A percentile compares a stretch with the other conserved stretches of the same genome.
Evolutionary conservation across 1,139 yeast species (phyloP).

Genomic region (Nakaseomyces kungkrabaensis): DNA sequence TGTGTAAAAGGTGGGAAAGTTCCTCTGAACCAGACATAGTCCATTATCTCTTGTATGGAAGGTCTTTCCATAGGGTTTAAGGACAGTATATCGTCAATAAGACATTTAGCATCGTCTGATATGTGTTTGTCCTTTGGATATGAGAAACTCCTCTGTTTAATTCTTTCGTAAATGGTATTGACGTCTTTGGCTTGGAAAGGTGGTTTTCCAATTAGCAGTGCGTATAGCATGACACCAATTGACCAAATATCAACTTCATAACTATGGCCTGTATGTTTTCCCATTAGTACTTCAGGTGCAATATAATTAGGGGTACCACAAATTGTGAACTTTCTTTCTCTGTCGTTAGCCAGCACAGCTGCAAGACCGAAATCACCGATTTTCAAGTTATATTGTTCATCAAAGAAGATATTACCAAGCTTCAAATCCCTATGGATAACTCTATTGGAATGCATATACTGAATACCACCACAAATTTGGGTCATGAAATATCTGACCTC

Average conservation of each 20-base stretch:
- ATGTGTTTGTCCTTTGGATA: constrained; percentile 71
- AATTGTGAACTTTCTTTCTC: constrained; percentile 77
- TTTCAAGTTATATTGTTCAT: constrained; percentile 83
- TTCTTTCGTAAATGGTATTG: constrained; percentile 83
- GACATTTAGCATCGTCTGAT: constrained; percentile 58
- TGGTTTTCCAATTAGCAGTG: constrained; percentile 84
- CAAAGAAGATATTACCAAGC: constrained; percentile 88
- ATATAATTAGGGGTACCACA: constrained; percentile 98
- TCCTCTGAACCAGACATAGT: constrained; percentile 78
- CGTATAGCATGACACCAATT: constrained; percentile 89
- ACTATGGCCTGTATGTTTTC: constrained; percentile 81
- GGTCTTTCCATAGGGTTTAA: constrained; percentile 81
- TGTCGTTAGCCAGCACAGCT: constrained; percentile 61
- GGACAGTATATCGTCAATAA: constrained; percentile 64
- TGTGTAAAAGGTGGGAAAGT: constrained; percentile 71
- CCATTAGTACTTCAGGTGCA: constrained; percentile 92
- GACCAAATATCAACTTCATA: constrained; percentile 97
- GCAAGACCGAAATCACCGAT: constrained; percentile 97
- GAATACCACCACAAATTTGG: constrained; percentile 88
- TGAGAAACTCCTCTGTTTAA: constrained; percentile 68
- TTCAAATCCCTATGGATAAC: constrained; percentile 95
- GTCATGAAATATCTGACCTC: constrained; percentile 87
- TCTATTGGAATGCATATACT: constrained; percentile 81
- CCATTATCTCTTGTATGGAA: constrained; percentile 63
- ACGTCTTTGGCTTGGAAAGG: constrained; percentile 97